Base-by-base conservation (phyloP, 495 filamentous ascomycete genomes). In the Podospora bellae-mahoneyi region DNA sequence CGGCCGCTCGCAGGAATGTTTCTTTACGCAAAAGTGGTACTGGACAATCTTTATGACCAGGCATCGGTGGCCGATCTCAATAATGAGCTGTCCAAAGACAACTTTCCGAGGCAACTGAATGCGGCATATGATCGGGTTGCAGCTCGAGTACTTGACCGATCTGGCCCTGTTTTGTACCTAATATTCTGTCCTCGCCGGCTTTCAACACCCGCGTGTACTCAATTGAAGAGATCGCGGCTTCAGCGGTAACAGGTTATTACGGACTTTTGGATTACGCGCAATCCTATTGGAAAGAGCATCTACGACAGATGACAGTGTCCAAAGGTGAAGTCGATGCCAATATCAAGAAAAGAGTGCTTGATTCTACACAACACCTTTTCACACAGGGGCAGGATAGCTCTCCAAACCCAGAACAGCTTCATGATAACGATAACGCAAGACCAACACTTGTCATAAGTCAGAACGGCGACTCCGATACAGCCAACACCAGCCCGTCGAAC, bases 111-210 rank as follows among this genome's bases (percentile, higher is more conserved):
- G 27, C 26, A 32, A 15, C 26, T 65, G 53, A 54, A 65, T 7
- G n/a, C 34, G 7, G 64, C 54, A 54, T 65, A 65, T 27, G 64
- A 58, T 19, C 64, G 64, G 1, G 64, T 65, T 58, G 64, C 59
- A 16, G 54, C 32, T 19, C 64, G 55, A 53, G n/a, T 65, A 27
- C 54, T 65, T 13, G 54, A 65, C 6, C 34, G 57, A 13, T 27
- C 53, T 23, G 6, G 28, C 58, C 4, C 19, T 60, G 5, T 60
- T 60, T 60, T 60, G 58, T 23, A 30, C 58, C 19, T 5, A 30
- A 60, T 60, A 60, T 23, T 28, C 23, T 60, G 0, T 6, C 58
- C 4, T 60, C 58, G 13, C 4, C 58, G 4, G n/a, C 58, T 26
- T 60, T 60, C 26, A 18, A 60, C 58, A 15, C 19, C 27, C 18